Evolutionary conservation across 2,329 filamentous ascomycete genomes (phyloP).

Genomic region (Aureobasidium sp.): DNA sequence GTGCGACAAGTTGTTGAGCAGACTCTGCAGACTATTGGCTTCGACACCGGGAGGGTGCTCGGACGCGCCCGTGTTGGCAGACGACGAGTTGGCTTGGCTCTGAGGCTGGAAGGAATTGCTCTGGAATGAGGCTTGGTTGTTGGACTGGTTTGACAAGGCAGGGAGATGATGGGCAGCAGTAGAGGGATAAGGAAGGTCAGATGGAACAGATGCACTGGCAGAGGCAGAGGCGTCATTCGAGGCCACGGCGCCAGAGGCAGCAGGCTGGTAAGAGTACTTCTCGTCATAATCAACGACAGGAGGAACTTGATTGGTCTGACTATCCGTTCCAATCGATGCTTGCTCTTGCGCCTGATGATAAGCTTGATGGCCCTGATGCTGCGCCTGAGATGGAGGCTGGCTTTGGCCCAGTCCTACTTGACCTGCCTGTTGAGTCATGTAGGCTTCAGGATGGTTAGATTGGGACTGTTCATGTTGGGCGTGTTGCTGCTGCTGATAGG

Average conservation of each 20-base stretch:
- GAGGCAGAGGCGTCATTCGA: conserved; percentile 28
- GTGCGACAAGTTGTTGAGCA: conserved; percentile 19
- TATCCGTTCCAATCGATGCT: conserved; percentile 10
- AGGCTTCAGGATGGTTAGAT: conserved; percentile 3
- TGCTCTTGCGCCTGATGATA: conserved; percentile 14
- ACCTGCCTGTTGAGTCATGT: background rate
- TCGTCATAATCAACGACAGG: conserved; percentile 7
- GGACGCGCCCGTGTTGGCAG: background rate
- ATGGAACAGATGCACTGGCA: conserved; percentile 8
- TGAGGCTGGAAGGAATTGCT: conserved; percentile 20
- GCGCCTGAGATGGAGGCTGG: background rate
- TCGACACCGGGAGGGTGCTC: conserved; percentile 11
- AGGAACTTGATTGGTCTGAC: conserved; percentile 13
- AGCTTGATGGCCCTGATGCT: background rate
- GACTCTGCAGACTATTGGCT: conserved; percentile 10
- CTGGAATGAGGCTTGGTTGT: conserved; percentile 14
- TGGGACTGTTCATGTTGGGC: background rate
- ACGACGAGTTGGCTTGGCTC: conserved; percentile 5
- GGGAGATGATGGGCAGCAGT: conserved; percentile 14
- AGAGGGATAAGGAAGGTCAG: conserved; percentile 4
- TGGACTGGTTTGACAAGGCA: conserved; percentile 1
- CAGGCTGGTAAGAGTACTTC: conserved; percentile 8
- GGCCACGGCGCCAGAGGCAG: conserved; percentile 19
- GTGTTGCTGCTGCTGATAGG: background rate
- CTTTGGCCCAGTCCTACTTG: background rate